Conservation (phyloP, 371 early-diverging fungal genomes). For the Lichtheimia ornata region DNA sequence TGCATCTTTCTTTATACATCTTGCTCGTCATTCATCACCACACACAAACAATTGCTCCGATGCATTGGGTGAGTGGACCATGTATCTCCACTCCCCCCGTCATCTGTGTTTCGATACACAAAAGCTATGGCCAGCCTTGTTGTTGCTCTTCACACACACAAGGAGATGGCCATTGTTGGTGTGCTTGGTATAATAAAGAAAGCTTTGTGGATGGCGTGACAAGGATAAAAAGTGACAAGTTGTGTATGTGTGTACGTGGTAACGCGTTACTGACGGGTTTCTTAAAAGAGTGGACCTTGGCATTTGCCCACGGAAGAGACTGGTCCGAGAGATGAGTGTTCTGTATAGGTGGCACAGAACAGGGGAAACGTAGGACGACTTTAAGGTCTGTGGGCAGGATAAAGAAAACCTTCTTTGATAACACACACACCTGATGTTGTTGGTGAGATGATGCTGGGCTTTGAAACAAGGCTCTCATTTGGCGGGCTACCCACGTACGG, state of each 20-base stretch:
- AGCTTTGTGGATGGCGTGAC: background rate
- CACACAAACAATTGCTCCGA: constrained; percentile 1
- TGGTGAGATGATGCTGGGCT: background rate
- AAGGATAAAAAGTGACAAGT: background rate
- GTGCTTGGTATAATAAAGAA: background rate
- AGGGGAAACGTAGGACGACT: constrained; percentile 1
- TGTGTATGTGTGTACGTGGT: background rate
- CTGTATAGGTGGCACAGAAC: background rate
- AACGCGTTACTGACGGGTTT: background rate
- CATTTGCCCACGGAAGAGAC: background rate
- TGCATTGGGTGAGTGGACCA: background rate
- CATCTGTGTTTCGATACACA: background rate
- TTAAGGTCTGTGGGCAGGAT: constrained; percentile 5
- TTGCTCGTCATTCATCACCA: background rate
- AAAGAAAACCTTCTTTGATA: background rate
- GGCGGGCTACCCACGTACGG: background rate
- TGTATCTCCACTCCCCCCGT: background rate
- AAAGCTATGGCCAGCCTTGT: too few species aligned
- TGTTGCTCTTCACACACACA: too few species aligned
- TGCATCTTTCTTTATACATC: background rate
- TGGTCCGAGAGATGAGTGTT: background rate
- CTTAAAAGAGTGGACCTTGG: background rate
- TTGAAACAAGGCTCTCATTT: background rate
- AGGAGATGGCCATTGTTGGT: background rate
- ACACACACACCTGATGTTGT: background rate